Conservation (phyloP, 2,329 filamentous ascomycete species). For the Epichloe uncinata region DNA sequence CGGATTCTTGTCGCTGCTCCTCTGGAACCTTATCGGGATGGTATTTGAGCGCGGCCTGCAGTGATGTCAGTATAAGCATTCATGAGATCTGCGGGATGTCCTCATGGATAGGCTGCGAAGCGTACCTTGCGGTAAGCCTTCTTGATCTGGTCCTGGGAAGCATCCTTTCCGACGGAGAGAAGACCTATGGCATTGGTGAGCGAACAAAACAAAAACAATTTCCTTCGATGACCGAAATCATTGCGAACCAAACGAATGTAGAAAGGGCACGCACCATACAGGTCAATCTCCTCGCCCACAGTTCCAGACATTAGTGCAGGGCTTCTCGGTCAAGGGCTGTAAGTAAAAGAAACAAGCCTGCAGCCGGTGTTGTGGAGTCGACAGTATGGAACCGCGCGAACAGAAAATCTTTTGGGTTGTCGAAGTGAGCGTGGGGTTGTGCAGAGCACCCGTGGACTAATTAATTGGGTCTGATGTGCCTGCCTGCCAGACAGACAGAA, state of each 20-base stretch:
- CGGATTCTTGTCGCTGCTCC: constrained; percentile 70
- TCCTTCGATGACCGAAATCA: not conserved
- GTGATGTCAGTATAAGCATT: constrained; percentile 7
- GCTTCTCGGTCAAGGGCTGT: not conserved
- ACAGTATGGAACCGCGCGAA: not conserved
- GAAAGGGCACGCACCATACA: constrained; percentile 38
- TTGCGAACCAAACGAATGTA: too few species aligned
- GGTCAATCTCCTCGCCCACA: constrained; percentile 34
- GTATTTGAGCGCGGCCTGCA: constrained; percentile 67
- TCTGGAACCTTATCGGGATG: constrained; percentile 95
- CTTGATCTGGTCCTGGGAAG: constrained; percentile 72
- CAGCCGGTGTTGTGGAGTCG: not conserved
- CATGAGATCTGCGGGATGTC: not conserved
- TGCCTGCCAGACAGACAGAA: too few species aligned
- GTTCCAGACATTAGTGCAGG: constrained; percentile 12
- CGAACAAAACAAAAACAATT: not conserved
- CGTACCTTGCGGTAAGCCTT: constrained; percentile 90
- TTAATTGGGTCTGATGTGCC: too few species aligned
- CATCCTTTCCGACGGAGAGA: constrained; percentile 58
- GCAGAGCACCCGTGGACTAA: not conserved
- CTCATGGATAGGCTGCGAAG: constrained; percentile 4
- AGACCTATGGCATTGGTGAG: constrained; percentile 43
- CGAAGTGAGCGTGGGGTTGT: constrained; percentile 4
- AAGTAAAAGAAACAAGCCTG: not conserved
- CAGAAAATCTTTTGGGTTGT: constrained; percentile 3